Percentiles rank a stretch among this genome's conserved stretches.
Evolutionary conservation across 2,329 filamentous ascomycete genomes (phyloP).

Genomic region (Verticillium longisporum): DNA sequence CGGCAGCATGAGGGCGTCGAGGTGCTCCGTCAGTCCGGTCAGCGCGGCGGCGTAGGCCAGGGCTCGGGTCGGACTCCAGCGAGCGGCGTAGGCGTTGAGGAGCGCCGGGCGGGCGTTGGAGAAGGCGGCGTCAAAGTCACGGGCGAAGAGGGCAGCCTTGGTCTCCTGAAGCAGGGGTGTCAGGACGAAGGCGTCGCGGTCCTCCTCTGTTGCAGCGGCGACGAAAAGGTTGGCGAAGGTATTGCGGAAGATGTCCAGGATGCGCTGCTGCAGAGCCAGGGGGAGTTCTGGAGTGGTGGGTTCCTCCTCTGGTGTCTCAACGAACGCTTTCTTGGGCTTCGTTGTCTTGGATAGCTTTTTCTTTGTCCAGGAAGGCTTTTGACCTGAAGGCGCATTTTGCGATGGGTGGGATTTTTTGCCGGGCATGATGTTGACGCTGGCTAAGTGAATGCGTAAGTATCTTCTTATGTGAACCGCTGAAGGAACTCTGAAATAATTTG

Average conservation of each 20-base stretch:
- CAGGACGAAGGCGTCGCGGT: constrained; percentile 22
- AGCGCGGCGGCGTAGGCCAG: constrained; percentile 69
- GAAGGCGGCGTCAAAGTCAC: constrained; percentile 81
- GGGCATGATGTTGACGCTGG: neutral
- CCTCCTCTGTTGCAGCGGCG: constrained; percentile 19
- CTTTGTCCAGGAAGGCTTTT: neutral
- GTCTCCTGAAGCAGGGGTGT: constrained; percentile 65
- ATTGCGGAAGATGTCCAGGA: constrained; percentile 66
- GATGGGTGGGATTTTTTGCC: neutral
- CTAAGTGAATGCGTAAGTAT: neutral
- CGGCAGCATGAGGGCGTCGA: constrained; percentile 18
- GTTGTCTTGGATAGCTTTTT: neutral
- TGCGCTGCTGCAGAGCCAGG: constrained; percentile 48
- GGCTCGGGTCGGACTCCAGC: constrained; percentile 86
- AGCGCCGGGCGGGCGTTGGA: constrained; percentile 45
- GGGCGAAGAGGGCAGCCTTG: constrained; percentile 77
- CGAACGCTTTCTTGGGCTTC: neutral
- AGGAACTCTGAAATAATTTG: neutral
- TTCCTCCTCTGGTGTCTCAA: neutral
- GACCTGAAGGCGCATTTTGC: neutral
- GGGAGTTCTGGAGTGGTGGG: neutral
- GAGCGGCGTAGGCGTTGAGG: constrained; percentile 75
- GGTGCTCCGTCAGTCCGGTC: constrained; percentile 24
- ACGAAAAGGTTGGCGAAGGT: constrained; percentile 50
- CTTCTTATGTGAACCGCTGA: neutral